A percentile compares a stretch with the other conserved stretches of the same genome.
phyloP scores from a whole-genome alignment of 1,139 yeast genomes.

The Taphrina populina region DNA sequence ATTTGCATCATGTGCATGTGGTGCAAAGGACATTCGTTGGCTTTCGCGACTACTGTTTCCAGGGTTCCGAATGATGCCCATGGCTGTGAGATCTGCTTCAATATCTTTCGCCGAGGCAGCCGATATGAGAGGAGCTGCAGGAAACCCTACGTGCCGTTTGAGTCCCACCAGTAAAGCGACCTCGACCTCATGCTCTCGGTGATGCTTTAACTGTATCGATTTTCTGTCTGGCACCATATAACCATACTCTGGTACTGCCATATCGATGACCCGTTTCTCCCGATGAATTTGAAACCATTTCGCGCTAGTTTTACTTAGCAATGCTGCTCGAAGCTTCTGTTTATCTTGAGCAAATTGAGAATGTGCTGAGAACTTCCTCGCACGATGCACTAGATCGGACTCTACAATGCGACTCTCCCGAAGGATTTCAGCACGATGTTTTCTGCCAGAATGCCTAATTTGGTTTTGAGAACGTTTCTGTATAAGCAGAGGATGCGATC shows the following conservation, averaged over 20 bases:
- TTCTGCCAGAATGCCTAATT: constrained; percentile 68
- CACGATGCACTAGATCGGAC: constrained; percentile 71
- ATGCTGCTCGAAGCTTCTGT: constrained; percentile 64
- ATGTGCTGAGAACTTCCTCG: constrained; percentile 75
- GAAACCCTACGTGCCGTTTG: constrained; percentile 60
- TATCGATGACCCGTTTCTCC: constrained; percentile 83
- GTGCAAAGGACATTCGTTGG: background rate
- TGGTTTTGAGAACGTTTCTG: constrained; percentile 52
- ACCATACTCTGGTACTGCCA: constrained; percentile 56
- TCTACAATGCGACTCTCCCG: constrained; percentile 70
- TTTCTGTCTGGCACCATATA: constrained; percentile 44
- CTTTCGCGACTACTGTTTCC: background rate
- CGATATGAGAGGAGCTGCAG: constrained; percentile 57
- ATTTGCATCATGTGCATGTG: background rate
- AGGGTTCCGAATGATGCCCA: constrained; percentile 16
- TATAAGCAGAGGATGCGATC: constrained; percentile 41
- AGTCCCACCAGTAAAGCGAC: constrained; percentile 60
- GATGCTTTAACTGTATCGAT: constrained; percentile 53
- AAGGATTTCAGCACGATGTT: constrained; percentile 71
- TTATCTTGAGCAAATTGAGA: constrained; percentile 74
- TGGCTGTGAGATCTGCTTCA: constrained; percentile 48
- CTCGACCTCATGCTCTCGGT: constrained; percentile 58
- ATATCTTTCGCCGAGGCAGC: constrained; percentile 55
- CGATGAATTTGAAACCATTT: constrained; percentile 90
- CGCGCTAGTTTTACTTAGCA: constrained; percentile 74